Evolutionary conservation across 2,329 filamentous ascomycete species (phyloP).

Genomic region (Pleurostoma richardsiae): DNA sequence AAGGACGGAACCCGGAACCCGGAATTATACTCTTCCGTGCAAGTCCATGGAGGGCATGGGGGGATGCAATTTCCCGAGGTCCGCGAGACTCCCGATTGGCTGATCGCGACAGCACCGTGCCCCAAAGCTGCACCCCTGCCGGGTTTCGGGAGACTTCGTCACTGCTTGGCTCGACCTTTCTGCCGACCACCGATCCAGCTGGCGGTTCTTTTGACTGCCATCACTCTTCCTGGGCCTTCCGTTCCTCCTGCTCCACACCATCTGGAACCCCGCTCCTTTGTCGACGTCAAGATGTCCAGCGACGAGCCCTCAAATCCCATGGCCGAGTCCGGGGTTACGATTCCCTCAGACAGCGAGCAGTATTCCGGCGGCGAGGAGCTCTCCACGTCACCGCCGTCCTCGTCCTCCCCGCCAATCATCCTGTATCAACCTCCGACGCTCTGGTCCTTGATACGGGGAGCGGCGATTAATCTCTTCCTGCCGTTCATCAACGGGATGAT

Average conservation of each 20-base stretch:
- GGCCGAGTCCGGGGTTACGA: constrained; percentile 69
- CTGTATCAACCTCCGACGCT: constrained; percentile 86
- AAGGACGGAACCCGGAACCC: too few relatives aligned
- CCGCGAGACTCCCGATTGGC: too few relatives aligned
- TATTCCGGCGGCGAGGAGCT: constrained; percentile 65
- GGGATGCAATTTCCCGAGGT: too few relatives aligned
- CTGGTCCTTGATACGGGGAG: constrained; percentile 79
- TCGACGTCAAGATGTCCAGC: constrained; percentile 40
- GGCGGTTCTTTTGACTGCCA: not conserved
- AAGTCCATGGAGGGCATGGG: too few relatives aligned
- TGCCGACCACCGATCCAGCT: too few relatives aligned
- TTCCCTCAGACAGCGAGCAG: constrained; percentile 78
- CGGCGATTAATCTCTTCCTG: constrained; percentile 90
- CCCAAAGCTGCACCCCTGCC: too few relatives aligned
- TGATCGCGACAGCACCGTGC: too few relatives aligned
- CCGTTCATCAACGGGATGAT: constrained; percentile 98
- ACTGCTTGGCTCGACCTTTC: not conserved
- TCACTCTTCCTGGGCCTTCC: not conserved
- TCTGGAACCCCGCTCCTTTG: too few relatives aligned
- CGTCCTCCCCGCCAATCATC: constrained; percentile 64
- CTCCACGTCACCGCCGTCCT: constrained; percentile 55
- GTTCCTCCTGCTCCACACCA: constrained; percentile 5
- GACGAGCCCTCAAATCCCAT: constrained; percentile 49
- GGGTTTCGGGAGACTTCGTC: not conserved
- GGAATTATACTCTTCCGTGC: too few relatives aligned